Percentiles rank a stretch among this genome's conserved stretches.
Evolutionary conservation across 2,329 filamentous ascomycete genomes (phyloP).

Genomic region (Aspergillus puulaauensis): DNA sequence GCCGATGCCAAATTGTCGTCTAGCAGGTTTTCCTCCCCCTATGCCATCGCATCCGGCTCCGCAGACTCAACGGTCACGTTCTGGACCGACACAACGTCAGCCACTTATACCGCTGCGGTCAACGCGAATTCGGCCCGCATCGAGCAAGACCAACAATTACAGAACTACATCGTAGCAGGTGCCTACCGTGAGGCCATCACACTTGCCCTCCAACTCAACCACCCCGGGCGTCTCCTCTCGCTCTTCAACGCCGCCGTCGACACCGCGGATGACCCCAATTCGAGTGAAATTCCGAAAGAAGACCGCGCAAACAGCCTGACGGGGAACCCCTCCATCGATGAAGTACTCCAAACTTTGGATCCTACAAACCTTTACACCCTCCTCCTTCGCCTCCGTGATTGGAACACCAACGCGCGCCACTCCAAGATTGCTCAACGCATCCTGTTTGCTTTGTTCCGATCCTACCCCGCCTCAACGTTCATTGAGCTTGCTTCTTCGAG

Average conservation of each 20-base stretch:
- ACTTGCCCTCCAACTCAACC: constrained; percentile 88
- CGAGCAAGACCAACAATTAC: constrained; percentile 90
- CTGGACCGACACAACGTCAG: constrained; percentile 87
- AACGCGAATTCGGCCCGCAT: constrained; percentile 75
- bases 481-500: constrained; percentile 60
- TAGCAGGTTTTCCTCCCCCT: constrained; percentile 40
- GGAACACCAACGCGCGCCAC: constrained; percentile 94
- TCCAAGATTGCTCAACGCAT: constrained; percentile 83
- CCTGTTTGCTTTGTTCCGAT: constrained; percentile 73
- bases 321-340: constrained; percentile 65
- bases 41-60: constrained; percentile 83
- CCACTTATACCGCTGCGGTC: constrained; percentile 73
- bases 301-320: constrained; percentile 38
- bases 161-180: constrained; percentile 85
- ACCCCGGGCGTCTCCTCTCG: constrained; percentile 80
- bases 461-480: constrained; percentile 76
- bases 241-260: constrained; percentile 81
- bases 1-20: constrained; percentile 30
- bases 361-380: constrained; percentile 84
- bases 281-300: constrained; percentile 33
- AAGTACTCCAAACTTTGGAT: constrained; percentile 74
- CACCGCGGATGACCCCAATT: constrained; percentile 61
- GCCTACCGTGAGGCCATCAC: constrained; percentile 93
- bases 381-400: constrained; percentile 81
- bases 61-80: constrained; percentile 92